These are phyloP conservation scores for Schizophyllum commune DNA, from an alignment of 1,284 basidiomycete species.

Conservation along the genomic window DNA sequence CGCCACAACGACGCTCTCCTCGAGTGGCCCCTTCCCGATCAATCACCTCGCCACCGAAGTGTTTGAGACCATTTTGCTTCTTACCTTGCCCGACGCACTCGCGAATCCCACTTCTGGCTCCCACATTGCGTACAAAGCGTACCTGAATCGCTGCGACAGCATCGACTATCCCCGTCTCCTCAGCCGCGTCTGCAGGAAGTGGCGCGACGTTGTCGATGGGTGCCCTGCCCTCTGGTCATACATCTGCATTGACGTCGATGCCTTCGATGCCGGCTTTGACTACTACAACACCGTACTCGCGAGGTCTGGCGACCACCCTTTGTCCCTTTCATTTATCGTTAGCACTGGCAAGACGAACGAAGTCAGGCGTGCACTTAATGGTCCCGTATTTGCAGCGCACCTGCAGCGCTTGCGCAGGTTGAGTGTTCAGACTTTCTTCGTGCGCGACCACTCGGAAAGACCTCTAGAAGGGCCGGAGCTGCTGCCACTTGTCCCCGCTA, in stretches of 20 bases:
- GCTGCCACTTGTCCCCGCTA: neutral
- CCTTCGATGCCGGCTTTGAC: too few relatives aligned
- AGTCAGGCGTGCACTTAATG: neutral
- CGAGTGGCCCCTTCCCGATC: too few relatives aligned
- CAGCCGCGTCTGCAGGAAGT: neutral
- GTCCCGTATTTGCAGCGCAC: neutral
- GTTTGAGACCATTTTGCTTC: too few relatives aligned
- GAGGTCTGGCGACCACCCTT: neutral
- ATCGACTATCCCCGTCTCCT: neutral
- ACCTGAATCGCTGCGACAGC: neutral
- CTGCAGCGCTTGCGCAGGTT: neutral
- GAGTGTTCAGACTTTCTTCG: neutral
- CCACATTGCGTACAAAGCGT: neutral
- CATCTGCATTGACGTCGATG: neutral
- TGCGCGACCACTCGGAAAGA: neutral
- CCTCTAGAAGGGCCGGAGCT: neutral
- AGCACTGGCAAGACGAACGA: neutral
- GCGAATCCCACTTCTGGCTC: too few relatives aligned
- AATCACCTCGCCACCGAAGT: too few relatives aligned
- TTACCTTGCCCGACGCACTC: too few relatives aligned
- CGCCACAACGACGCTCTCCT: too few relatives aligned
- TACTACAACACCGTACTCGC: neutral
- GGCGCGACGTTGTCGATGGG: neutral
- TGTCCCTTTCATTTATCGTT: neutral
- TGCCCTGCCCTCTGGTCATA: neutral